Percentiles rank a stretch among this genome's conserved stretches.
phyloP scores from a whole-genome alignment of 164 flowering plant genomes.

The Platanus orientalis region DNA sequence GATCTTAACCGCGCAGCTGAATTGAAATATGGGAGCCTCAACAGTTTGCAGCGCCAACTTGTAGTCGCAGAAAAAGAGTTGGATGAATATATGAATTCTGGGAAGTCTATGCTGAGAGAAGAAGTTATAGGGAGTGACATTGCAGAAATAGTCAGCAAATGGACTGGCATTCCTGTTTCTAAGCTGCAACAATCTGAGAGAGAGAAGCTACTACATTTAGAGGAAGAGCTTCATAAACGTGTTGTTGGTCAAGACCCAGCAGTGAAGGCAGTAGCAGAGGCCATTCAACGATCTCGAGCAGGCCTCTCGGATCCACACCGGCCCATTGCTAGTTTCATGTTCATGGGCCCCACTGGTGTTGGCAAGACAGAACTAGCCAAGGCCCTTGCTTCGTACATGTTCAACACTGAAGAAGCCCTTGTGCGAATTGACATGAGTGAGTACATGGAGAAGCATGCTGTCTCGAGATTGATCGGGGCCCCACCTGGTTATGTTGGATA shows the following conservation, averaged over 20 bases:
- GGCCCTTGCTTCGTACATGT: slow-evolving; percentile 86
- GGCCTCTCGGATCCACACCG: slow-evolving; percentile 95
- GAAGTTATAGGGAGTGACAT: slow-evolving; percentile 82
- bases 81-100: slow-evolving; percentile 72
- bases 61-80: slow-evolving; percentile 75
- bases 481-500: slow-evolving; percentile 99
- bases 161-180: too few relatives aligned
- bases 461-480: slow-evolving; percentile 88
- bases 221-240: slow-evolving; percentile 86
- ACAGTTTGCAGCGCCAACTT: slow-evolving; percentile 83
- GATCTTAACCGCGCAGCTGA: slow-evolving; percentile 98
- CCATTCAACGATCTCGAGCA: slow-evolving; percentile 93
- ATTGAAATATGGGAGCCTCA: slow-evolving; percentile 82
- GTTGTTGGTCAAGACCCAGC: slow-evolving; percentile 97
- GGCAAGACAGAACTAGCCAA: slow-evolving; percentile 98
- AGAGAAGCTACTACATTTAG: too few relatives aligned
- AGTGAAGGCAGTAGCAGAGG: slow-evolving; percentile 83
- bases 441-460: slow-evolving; percentile 98
- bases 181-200: too few relatives aligned
- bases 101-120: slow-evolving; percentile 96
- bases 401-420: slow-evolving; percentile 91
- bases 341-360: slow-evolving; percentile 99
- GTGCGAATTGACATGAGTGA: slow-evolving; percentile 98
- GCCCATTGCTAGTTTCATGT: slow-evolving; percentile 98
- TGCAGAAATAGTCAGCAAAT: too few relatives aligned